Percentiles rank a stretch among this genome's conserved stretches.
phyloP scores from a whole-genome alignment of 2,329 filamentous ascomycete genomes.

The Lachnum nothofagi region DNA sequence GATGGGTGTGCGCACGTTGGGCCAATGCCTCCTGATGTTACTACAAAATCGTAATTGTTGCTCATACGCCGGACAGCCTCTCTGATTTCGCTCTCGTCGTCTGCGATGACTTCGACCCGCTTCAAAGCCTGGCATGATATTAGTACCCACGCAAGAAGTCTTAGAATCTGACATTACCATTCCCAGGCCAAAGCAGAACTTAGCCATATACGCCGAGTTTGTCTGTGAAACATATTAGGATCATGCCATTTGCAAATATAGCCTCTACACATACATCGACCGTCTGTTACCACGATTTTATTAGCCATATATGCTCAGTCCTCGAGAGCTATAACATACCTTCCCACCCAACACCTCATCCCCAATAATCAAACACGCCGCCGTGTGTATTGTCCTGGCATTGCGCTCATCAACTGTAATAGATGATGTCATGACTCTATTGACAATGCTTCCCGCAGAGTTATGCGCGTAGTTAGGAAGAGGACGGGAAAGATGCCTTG shows the following conservation, averaged over 20 bases:
- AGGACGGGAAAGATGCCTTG: constrained; percentile 64
- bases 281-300: constrained; percentile 31
- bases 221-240: constrained; percentile 41
- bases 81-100: constrained; percentile 84
- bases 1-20: constrained; percentile 63
- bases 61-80: constrained; percentile 83
- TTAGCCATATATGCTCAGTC: constrained; percentile 27
- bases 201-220: constrained; percentile 60
- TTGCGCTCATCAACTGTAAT: constrained; percentile 50
- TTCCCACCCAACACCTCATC: constrained; percentile 95
- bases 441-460: constrained; percentile 22
- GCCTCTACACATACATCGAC: constrained; percentile 32
- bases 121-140: constrained; percentile 56
- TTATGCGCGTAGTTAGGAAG: constrained; percentile 51
- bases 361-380: constrained; percentile 91
- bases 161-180: constrained; percentile 51
- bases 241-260: background rate
- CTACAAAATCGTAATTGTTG: constrained; percentile 83
- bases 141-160: constrained; percentile 53
- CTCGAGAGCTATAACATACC: constrained; percentile 45
- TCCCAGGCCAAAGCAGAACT: constrained; percentile 58
- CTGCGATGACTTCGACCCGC: constrained; percentile 85
- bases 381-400: constrained; percentile 73
- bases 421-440: constrained; percentile 42
- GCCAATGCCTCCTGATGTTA: constrained; percentile 92